Evolutionary conservation across 257 asterid genomes (phyloP), one percentile per base, ranked within the genome.

Genomic region (Prunella vulgaris): DNA sequence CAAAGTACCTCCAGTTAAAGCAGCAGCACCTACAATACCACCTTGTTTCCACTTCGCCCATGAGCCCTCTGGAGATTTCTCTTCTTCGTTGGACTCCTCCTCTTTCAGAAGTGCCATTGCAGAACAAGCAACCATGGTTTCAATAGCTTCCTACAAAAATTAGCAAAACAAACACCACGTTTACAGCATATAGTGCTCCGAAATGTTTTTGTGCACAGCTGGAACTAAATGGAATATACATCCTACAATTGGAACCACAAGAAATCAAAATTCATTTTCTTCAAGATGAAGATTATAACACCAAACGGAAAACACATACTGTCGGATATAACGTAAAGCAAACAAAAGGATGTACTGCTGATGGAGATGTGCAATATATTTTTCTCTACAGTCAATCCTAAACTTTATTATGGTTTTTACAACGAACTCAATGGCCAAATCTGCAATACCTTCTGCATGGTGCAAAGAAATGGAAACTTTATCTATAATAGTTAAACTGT

Each of bases 1-100:
- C 79, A 94, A 86, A 73, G 99, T 80, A 76, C 99, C 99, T 77
- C 99, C 97, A 60, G 99, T 89, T 77, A 94, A 24, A 48, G 99
- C 99, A 81, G 97, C 97, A 61, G 97, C 99, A 38, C 99, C 99
- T 35, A 94, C 89, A 77, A 94, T 86, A 76, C 97, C 93, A 73
- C 96, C 97, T 57, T 86, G 94, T 79, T 86, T 94, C 97, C 99
- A 91, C 81, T 89, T 85, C 21, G 76, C 85, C 97, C 96, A 88
- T 32, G 85, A 38, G 82, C 84, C 84, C 62, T 79, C 76, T 20
- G 86, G 71, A 57, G 96, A 77, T 70, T 59, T 30, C 13, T 40
- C 70, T 66, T 81, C 89, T 54, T 78, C 90, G 59, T 89, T 80
- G 20, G 90, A 76, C 76, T 84, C 90, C 78, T 82, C 93, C 76